phyloP scores from a whole-genome alignment of 331 rosid species.

The Quercus phellos region DNA sequence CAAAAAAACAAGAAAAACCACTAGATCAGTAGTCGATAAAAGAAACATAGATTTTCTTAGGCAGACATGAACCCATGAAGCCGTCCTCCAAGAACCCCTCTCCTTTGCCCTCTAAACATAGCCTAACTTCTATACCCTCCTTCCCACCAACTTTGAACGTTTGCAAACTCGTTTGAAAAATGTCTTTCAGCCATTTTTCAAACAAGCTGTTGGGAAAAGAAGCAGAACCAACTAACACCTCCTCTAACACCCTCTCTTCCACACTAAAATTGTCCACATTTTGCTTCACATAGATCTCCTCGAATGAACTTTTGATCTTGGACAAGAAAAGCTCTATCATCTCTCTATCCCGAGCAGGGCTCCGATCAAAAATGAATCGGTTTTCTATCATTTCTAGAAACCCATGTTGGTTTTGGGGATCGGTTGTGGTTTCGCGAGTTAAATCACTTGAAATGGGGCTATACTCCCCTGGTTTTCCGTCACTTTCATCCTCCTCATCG shows the following conservation, averaged over 20 bases:
- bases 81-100: conserved; percentile 57
- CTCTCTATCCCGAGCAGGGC: conserved; percentile 43
- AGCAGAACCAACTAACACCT: conserved; percentile 52
- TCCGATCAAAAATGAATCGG: conserved; percentile 41
- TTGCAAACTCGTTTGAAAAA: conserved; percentile 64
- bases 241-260: conserved; percentile 66
- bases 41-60: conserved; percentile 58
- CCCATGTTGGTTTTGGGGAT: conserved; percentile 34
- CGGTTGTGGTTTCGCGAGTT: conserved; percentile 53
- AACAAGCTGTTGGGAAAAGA: conserved; percentile 60
- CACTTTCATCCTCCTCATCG: conserved; percentile 39
- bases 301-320: conserved; percentile 50
- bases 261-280: conserved; percentile 51
- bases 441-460: conserved; percentile 73
- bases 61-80: conserved; percentile 76
- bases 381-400: conserved; percentile 53
- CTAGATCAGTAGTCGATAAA: conserved; percentile 33
- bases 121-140: conserved; percentile 69
- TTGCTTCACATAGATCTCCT: conserved; percentile 43
- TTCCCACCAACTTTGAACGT: conserved; percentile 65
- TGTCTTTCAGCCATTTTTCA: conserved; percentile 82
- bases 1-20: background rate
- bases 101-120: conserved; percentile 69
- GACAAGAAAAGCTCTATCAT: conserved; percentile 37
- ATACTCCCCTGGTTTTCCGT: conserved; percentile 32